Evolutionary conservation across 1,139 yeast genomes (phyloP), one percentile per base, ranked within the genome.

Genomic region (Debaryomycetaceae sp.): DNA sequence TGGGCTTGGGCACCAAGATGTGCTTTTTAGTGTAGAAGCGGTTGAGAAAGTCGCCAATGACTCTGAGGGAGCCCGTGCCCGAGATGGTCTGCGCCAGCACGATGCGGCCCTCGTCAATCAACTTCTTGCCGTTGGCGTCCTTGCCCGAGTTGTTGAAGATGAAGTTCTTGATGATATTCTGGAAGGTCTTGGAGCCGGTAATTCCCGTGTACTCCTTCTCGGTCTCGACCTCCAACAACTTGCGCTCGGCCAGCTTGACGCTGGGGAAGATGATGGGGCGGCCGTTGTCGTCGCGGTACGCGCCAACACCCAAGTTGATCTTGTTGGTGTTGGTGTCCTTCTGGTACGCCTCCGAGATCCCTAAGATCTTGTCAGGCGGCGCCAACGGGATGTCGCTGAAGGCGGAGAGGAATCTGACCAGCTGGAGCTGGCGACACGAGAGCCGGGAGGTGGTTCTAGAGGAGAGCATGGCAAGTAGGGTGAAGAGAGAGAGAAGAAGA

Each of bases 351-450:
- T 75, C 80, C 20, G 79, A 63, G 34, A 81, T 67, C 25, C 89
- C 89, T 47, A 82, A 63, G 40, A 82, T 80, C 47, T 80, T 78
- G 57, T 82, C 91, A 18, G 88, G 80, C 28, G 84, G 83, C 18
- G 84, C 84, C 51, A 72, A 72, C 34, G 75, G 73, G 40, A 68
- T 65, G 16, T 65, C 66, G 38, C 30, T 40, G 31, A 44, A 26
- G 35, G 49, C 44, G 35, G 56, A 50, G 34, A 51, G 48, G 20
- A 37, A 44, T 41, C 51, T 48, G 28, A 34, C 36, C 35, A 40
- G 30, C 34, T 23, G 27, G 36, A 41, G 13, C 24, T 25, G 25
- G 22, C 30, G 19, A 26, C 21, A 20, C 24, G 16, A 10, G 28
- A 23, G 25, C 28, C 23, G 10, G 20, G 28, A 26, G 27, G n/a